Base-by-base conservation (phyloP, 495 filamentous ascomycete species). In the Mytilinidion resinicola region DNA sequence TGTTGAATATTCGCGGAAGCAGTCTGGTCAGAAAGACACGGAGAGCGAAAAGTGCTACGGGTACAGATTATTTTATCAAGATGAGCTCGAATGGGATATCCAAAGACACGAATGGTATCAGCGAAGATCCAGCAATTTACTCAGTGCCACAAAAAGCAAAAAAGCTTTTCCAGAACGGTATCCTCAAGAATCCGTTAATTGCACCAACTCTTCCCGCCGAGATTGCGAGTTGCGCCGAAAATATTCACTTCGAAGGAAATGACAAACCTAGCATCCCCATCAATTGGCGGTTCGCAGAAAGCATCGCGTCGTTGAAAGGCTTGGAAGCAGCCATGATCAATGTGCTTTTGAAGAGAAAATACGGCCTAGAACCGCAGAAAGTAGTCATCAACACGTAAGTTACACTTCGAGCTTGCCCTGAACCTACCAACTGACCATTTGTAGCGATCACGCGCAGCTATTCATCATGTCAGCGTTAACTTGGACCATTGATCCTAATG, bases 381-480 rank as follows among this genome's bases (percentile, higher is more conserved):
- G 60, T 67, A 36, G 43, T 67, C 21, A 64, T 67, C 30, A 67
- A 67, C 34, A 67, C 63, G 62, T 61, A 42, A 49, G 62, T 48
- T 4, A 42, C 34, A 3, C 3, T 14, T 53, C 43, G 8, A 9
- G 20, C 11, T 19, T 33, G 12, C 14, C 49, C 20, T 11, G 7
- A 35, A 9, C 2, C 10, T n/a, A 30, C 15, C 35, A 33, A 60
- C 64, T 54, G 55, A 65, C 47, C 12, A 39, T 1, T 19, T 25
- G 3, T 43, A 65, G 62, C 20, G 67, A 71, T 60, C 71, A 75
- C 59, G 72, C 74, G 5, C 62, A 63, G 33, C 68, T 76, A 3
- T 74, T 70, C 62, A 55, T 74, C 54, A 76, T 76, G 74, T 65
- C 69, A 7, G 41, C 62, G 0, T 56, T 68, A 14, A 49, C 69